Conservation (phyloP, 2,329 filamentous ascomycete genomes). For the Tolypocladium ophioglossoides region DNA sequence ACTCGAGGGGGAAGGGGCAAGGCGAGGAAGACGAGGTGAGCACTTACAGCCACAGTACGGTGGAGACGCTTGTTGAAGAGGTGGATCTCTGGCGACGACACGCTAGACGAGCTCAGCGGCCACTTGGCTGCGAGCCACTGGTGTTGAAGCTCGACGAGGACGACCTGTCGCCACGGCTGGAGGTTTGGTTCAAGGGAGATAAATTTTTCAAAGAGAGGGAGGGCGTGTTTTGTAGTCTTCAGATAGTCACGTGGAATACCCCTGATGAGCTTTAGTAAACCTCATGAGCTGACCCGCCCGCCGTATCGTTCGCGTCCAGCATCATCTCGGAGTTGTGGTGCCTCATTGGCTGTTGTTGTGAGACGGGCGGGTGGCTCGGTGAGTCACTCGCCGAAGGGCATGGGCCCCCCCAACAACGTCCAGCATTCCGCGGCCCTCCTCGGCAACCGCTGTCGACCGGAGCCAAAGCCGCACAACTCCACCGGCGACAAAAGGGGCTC, state of each 20-base stretch:
- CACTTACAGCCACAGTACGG: background rate
- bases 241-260: no score
- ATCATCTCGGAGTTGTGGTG: background rate
- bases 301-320: background rate
- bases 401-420: no score
- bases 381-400: background rate
- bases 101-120: background rate
- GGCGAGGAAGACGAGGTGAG: background rate
- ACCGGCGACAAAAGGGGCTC: no score
- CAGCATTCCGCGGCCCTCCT: no score
- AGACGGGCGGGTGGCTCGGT: background rate
- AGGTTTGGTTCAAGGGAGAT: background rate
- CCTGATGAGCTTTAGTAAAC: no score
- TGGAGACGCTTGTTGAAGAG: no score
- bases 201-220: background rate
- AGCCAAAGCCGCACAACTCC: no score
- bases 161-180: background rate
- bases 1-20: background rate
- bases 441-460: no score
- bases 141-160: background rate
- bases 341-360: background rate
- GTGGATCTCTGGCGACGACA: background rate
- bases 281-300: background rate
- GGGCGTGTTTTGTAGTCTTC: background rate
- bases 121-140: background rate